Evolutionary conservation across 2,329 filamentous ascomycete species (phyloP), one percentile per base, ranked within the genome.

Genomic region (Colletotrichum viniferum): DNA sequence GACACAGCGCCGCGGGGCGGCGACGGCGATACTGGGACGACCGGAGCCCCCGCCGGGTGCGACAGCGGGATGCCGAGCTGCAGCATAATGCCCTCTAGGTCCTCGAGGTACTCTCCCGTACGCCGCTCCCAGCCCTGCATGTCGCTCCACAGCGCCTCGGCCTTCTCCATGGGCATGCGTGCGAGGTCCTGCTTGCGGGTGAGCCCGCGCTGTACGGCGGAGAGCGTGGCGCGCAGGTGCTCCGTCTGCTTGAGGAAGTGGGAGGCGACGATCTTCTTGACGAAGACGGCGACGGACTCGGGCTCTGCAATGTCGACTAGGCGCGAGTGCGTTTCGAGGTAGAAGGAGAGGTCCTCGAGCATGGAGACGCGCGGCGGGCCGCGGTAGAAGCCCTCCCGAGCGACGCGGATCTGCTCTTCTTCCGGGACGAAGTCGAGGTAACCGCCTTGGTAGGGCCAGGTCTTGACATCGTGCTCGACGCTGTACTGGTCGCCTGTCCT

Each of bases 111-210:
- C 64, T 80, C 79, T 26, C 77, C 79, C 71, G 78, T 79, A 24
- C 80, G 77, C 24, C 80, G 76, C 68, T 80, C 77, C 77, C 77
- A 79, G 7, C 78, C 78, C 66, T 81, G 80, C 55, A 76, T 77
- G 61, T 81, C 80, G 69, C 78, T 79, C 79, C 79, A 81, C 30
- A 79, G 73, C 21, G 78, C 78, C 78, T 81, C 80, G 5, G 79
- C 79, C 43, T 76, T 76, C 38, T 52, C 63, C 74, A 74, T 76
- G 3, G 71, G 74, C 76, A 78, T 77, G 24, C 72, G 73, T 0
- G 78, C 76, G 12, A 80, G 74, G 66, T 81, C 79, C 60, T 78
- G 77, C 70, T 78, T 79, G 67, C 80, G 78, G 56, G 74, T 78
- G n/a, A 80, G 76, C n/a, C 76, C 76, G 7, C 79, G 75, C 72